Base-by-base conservation (phyloP, 164 flowering plant genomes). In the Stephania cephalantha region DNA sequence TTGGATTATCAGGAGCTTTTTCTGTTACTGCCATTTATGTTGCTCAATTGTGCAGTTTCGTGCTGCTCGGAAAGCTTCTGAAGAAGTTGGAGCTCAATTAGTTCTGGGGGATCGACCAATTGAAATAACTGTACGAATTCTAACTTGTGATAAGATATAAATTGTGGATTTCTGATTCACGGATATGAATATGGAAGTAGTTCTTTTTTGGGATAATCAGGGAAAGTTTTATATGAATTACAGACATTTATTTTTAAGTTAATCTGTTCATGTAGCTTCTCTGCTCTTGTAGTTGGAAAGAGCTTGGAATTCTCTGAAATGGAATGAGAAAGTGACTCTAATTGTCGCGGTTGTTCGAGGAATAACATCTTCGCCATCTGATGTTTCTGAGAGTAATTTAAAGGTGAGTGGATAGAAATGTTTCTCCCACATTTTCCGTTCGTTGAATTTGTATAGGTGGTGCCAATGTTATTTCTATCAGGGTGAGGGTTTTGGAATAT, bases 21-120 rank as follows among this genome's bases (percentile, higher is more conserved):
- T 61, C n/a, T 61, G 20, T 8, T n/a, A 6, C 20, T 20, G n/a
- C 64, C 45, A 44, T 50, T 45, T 0, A 53, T 25, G 53, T 66
- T 77, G 46, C 11, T 31, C 66, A 29, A n/a, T 29, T 68, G 20
- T 82, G 72, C 85, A 95, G 99, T 93, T 95, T 78, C 90, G 98
- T 64, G 91, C 92, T 81, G 99, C 98, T 81, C 85, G 92, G 66
- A 92, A 83, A 81, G 87, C 83, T 66, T 81, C 98, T 76, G 98
- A 95, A 81, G 95, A 87, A 77, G 70, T 93, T 78, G 96, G 98
- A 76, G 96, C 98, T 78, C 99, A 95, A 73, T 79, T 92, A 70
- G 99, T 95, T 67, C 81, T 95, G 86, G 98, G 99, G 52, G 99
- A 95, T 83, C 85, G 99, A 15, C 99, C 99, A 13, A 90, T 95